Evolutionary conservation across 23 red algal species (phyloP).

Genomic region (Gracilaria gracilis): DNA sequence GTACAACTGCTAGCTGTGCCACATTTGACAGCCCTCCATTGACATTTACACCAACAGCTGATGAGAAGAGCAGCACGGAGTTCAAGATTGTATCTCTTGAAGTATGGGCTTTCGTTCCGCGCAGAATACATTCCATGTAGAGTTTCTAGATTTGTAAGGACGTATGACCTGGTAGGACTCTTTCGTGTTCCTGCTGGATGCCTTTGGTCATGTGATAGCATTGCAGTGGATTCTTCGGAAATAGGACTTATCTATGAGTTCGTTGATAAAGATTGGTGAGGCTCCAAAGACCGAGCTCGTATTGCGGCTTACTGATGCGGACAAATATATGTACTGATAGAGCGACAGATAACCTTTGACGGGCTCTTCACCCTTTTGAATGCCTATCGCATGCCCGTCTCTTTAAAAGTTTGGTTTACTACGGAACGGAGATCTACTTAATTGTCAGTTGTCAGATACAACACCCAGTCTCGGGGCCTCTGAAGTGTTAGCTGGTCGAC

Average conservation of each 20-base stretch:
- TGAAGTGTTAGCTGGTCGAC: background rate
- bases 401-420: background rate
- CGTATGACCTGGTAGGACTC: background rate
- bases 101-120: slow-evolving; percentile 59
- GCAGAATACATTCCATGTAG: slow-evolving; percentile 54
- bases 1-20: slow-evolving; percentile 79
- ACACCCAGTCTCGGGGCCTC: background rate
- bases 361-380: background rate
- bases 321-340: background rate
- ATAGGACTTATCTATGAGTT: no score
- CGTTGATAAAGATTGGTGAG: no score
- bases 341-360: background rate
- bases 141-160: background rate
- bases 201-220: background rate
- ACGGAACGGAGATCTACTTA: background rate
- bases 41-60: background rate
- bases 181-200: background rate
- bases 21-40: slow-evolving; percentile 93
- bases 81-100: slow-evolving; percentile 72
- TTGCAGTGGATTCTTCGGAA: no score
- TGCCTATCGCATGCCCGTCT: background rate
- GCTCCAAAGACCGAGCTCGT: no score
- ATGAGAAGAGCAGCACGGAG: slow-evolving; percentile 42
- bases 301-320: background rate
- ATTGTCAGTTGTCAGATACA: background rate